Percentiles rank a stretch among this genome's conserved stretches.
Evolutionary conservation across 1,284 basidiomycete species (phyloP).

Genomic region (Chalciporus sp.): DNA sequence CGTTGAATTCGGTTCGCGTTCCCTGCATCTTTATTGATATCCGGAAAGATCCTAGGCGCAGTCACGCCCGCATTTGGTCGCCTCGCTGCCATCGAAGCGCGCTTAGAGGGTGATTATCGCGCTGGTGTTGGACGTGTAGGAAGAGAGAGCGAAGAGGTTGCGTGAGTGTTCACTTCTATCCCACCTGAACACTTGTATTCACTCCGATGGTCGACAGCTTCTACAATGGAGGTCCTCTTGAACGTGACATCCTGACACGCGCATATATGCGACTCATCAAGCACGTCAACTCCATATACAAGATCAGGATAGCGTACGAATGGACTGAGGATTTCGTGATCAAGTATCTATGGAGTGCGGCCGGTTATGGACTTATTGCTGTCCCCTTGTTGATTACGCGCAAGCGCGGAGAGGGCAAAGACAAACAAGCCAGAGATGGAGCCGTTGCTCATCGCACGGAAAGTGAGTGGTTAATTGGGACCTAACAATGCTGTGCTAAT

Average conservation of each 20-base stretch:
- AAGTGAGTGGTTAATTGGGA: conserved; percentile 42
- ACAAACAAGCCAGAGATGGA: conserved; percentile 24
- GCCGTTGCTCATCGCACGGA: conserved; percentile 63
- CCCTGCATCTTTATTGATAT: neutral
- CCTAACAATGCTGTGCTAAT: neutral
- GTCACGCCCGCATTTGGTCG: conserved; percentile 95
- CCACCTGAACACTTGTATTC: conserved; percentile 3
- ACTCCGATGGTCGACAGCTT: conserved; percentile 54
- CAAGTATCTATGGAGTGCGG: conserved; percentile 93
- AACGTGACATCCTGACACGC: conserved; percentile 80
- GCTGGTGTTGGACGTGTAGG: conserved; percentile 88
- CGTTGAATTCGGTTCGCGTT: neutral
- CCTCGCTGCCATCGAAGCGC: conserved; percentile 87
- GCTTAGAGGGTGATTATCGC: conserved; percentile 88
- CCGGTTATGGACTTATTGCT: conserved; percentile 87
- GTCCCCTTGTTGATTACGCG: conserved; percentile 79
- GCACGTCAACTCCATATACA: conserved; percentile 93
- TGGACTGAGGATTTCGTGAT: conserved; percentile 95
- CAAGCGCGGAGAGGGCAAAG: conserved; percentile 18
- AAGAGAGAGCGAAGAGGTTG: conserved; percentile 92
- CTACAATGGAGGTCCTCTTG: conserved; percentile 87
- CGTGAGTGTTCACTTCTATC: conserved; percentile 50
- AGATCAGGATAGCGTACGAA: conserved; percentile 84
- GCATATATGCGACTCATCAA: conserved; percentile 84
- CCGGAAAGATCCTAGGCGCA: conserved; percentile 68